Evolutionary conservation across 257 asterid genomes (phyloP), one percentile per base, ranked within the genome.

Genomic region (Mentha longifolia): DNA sequence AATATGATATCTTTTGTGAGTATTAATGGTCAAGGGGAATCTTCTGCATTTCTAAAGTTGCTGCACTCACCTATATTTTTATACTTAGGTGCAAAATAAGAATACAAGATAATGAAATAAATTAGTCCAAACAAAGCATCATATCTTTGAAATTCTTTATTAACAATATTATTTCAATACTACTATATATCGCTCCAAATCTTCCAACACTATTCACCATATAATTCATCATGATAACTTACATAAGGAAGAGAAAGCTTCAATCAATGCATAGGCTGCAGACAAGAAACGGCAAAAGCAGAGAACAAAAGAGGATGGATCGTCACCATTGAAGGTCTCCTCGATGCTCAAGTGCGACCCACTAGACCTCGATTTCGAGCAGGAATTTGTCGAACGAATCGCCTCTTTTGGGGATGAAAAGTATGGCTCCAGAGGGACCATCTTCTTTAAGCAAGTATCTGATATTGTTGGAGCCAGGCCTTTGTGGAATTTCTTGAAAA

Each of bases 321-420:
- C 39, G 39, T 33, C 92, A 3, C 96, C 97, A 0, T 69, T 15
- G 13, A 87, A 94, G 56, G 77, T 77, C 82, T 91, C 91, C 1
- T 85, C 83, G 28, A 85, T 43, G 80, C 80, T 82, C 85, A 70
- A 85, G 50, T 79, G 85, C 84, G 91, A 65, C 22, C 95, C 93
- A 71, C 68, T 80, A 57, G 77, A 28, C 79, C 75, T 81, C 65
- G 20, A 88, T 78, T 80, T 86, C 83, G 74, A 65, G 52, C 33
- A 94, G 84, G 83, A 91, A 94, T 79, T 85, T 89, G 70, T 91
- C 95, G 83, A 91, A 46, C 39, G 96, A 89, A 80, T 91, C 89
- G 1, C 97, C 96, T 82, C 98, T 91, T 82, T 67, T 76, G 83
- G 98, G 98, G 84, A 96, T 76, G 50, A 89, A 78, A 52, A 91